Percentiles rank a stretch among this genome's conserved stretches.
phyloP scores from a whole-genome alignment of 2,329 filamentous ascomycete species.

The Alternaria gaisen region DNA sequence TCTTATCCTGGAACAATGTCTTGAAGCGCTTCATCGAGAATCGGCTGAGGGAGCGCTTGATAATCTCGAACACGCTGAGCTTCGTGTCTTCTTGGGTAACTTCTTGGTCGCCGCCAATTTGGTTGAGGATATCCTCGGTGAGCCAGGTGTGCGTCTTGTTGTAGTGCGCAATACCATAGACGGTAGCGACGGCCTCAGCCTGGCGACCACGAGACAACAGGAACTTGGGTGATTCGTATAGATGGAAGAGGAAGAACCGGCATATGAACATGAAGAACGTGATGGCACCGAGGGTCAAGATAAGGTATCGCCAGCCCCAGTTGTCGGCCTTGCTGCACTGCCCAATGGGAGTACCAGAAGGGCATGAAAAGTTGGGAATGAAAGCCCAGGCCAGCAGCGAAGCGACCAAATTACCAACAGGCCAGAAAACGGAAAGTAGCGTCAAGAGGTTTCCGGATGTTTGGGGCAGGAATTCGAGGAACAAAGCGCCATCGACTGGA shows the following conservation, averaged over 20 bases:
- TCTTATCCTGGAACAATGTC: conserved; percentile 66
- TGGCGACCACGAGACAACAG: conserved; percentile 79
- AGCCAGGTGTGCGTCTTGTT: conserved; percentile 66
- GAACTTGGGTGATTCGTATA: conserved; percentile 88
- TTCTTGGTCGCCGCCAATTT: conserved; percentile 60
- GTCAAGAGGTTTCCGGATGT: conserved; percentile 78
- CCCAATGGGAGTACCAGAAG: conserved; percentile 18
- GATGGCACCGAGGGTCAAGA: conserved; percentile 73
- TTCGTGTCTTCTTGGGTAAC: conserved; percentile 48
- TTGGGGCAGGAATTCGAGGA: conserved; percentile 83
- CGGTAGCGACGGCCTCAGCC: conserved; percentile 78
- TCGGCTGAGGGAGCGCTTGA: conserved; percentile 68
- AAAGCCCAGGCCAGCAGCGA: conserved; percentile 74
- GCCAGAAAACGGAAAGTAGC: conserved; percentile 87
- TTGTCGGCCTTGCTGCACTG: conserved; percentile 64
- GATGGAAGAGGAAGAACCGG: conserved; percentile 81
- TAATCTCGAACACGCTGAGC: conserved; percentile 57
- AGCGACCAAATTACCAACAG: conserved; percentile 78
- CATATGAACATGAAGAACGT: conserved; percentile 81
- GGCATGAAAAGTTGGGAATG: conserved; percentile 71
- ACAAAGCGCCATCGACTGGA: conserved; percentile 80
- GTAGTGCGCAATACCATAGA: conserved; percentile 78
- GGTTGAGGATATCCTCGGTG: conserved; percentile 72
- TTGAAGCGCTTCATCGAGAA: conserved; percentile 74
- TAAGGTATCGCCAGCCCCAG: conserved; percentile 78